Evolutionary conservation across 2,329 filamentous ascomycete species (phyloP).

Genomic region (Phaeophleospora eucalypticola): DNA sequence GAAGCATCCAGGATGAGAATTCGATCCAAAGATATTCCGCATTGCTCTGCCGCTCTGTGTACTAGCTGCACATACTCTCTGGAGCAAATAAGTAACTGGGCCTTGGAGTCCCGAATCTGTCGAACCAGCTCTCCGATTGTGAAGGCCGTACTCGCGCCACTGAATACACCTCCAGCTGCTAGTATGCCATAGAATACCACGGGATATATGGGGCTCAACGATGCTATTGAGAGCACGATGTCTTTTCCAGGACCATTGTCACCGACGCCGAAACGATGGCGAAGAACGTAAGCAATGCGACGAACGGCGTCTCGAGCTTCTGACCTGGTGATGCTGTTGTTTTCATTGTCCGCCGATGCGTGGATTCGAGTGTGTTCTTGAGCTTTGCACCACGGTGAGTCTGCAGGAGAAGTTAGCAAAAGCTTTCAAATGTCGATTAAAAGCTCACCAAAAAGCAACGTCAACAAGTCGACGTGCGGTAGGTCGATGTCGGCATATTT

Average conservation of each 20-base stretch:
- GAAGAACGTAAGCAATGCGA: constrained; percentile 53
- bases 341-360: constrained; percentile 53
- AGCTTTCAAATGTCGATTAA: neutral
- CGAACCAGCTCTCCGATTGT: constrained; percentile 49
- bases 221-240: constrained; percentile 54
- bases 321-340: constrained; percentile 49
- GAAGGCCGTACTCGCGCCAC: constrained; percentile 48
- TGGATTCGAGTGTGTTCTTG: constrained; percentile 53
- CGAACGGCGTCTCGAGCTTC: constrained; percentile 48
- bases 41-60: constrained; percentile 47
- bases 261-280: constrained; percentile 51
- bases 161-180: constrained; percentile 56
- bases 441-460: constrained; percentile 35
- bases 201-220: constrained; percentile 52
- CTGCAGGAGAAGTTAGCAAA: neutral
- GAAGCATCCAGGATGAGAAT: constrained; percentile 48
- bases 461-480: constrained; percentile 37
- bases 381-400: constrained; percentile 23
- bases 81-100: constrained; percentile 43
- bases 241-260: constrained; percentile 44
- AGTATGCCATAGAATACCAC: constrained; percentile 54
- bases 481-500: constrained; percentile 9
- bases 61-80: constrained; percentile 45
- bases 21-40: constrained; percentile 41
- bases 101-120: constrained; percentile 41